phyloP scores from a whole-genome alignment of 2,329 filamentous ascomycete species.

The Thermothelomyces thermophilus region DNA sequence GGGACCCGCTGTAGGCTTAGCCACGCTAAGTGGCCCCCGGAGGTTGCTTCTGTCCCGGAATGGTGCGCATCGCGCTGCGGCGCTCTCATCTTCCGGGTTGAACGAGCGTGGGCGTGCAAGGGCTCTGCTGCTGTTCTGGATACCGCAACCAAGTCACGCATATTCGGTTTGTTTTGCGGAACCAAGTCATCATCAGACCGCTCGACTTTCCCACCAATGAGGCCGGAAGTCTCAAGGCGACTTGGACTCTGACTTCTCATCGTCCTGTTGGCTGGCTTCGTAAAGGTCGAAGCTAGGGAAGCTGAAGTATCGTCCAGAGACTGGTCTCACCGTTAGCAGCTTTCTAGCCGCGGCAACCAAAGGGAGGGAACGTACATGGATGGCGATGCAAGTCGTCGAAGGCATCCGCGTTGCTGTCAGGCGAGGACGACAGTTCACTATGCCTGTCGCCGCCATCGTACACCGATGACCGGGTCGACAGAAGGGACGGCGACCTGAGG shows the following conservation, averaged over 20 bases:
- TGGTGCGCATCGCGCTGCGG: slow-evolving; percentile 9
- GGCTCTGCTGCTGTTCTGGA: slow-evolving; percentile 2
- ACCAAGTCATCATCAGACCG: neutral
- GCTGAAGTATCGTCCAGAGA: slow-evolving; percentile 58
- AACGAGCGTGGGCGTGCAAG: slow-evolving; percentile 9
- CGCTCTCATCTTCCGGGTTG: slow-evolving; percentile 8
- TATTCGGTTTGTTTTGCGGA: slow-evolving; percentile 2
- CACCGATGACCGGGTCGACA: slow-evolving; percentile 33
- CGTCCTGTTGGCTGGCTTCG: slow-evolving; percentile 41
- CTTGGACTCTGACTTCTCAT: slow-evolving; percentile 32
- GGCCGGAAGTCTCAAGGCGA: slow-evolving; percentile 23
- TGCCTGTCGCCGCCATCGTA: slow-evolving; percentile 28
- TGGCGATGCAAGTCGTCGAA: slow-evolving; percentile 26
- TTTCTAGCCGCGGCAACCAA: neutral
- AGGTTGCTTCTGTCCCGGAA: slow-evolving; percentile 4
- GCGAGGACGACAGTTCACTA: slow-evolving; percentile 25
- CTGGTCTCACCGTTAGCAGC: slow-evolving; percentile 24
- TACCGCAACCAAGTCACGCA: slow-evolving; percentile 9
- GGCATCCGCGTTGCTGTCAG: slow-evolving; percentile 25
- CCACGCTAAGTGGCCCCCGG: slow-evolving; percentile 4
- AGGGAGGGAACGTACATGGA: slow-evolving; percentile 16
- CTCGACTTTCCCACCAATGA: slow-evolving; percentile 4
- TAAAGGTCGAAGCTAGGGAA: slow-evolving; percentile 69
- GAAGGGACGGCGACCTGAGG: slow-evolving; percentile 28
- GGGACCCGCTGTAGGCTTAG: neutral